phyloP scores from a whole-genome alignment of 371 early-diverging fungal species.

The Lichtheimia corymbifera region DNA sequence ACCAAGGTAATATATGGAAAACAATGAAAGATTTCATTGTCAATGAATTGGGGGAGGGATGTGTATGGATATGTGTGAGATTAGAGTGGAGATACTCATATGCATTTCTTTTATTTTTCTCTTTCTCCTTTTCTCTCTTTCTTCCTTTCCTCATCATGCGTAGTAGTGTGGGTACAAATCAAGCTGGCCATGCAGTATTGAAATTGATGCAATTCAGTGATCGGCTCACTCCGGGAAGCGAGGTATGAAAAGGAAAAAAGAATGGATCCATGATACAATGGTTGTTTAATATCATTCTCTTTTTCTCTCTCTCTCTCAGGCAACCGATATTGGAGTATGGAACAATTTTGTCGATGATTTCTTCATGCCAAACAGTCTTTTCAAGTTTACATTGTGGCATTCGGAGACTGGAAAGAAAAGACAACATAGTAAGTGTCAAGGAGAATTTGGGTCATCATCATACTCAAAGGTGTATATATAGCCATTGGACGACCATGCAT shows the following conservation, averaged over 20 bases:
- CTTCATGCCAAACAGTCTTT: slow-evolving; percentile 25
- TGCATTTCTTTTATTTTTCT: background rate
- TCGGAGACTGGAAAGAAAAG: slow-evolving; percentile 17
- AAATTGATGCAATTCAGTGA: slow-evolving; percentile 48
- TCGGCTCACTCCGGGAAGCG: slow-evolving; percentile 34
- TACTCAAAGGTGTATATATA: slow-evolving; percentile 7
- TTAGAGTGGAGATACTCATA: too few species aligned
- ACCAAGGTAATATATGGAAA: slow-evolving; percentile 9
- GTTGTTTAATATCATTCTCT: slow-evolving; percentile 7
- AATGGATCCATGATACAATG: background rate
- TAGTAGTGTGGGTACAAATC: slow-evolving; percentile 18
- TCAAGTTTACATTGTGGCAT: slow-evolving; percentile 34
- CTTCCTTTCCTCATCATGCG: slow-evolving; percentile 3
- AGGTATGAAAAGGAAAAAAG: slow-evolving; percentile 20
- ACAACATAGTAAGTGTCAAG: slow-evolving; percentile 29
- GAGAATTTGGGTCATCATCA: background rate
- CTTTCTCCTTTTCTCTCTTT: background rate
- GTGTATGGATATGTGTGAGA: background rate
- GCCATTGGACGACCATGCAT: slow-evolving; percentile 30
- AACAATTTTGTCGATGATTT: slow-evolving; percentile 37
- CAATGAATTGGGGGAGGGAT: background rate
- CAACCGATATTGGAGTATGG: slow-evolving; percentile 35
- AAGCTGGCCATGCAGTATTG: slow-evolving; percentile 31
- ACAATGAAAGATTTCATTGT: background rate
- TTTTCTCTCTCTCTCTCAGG: slow-evolving; percentile 17